A percentile compares a stretch with the other conserved stretches of the same genome.
phyloP scores from a whole-genome alignment of 2,329 filamentous ascomycete species.

The Trichoderma simmonsii region DNA sequence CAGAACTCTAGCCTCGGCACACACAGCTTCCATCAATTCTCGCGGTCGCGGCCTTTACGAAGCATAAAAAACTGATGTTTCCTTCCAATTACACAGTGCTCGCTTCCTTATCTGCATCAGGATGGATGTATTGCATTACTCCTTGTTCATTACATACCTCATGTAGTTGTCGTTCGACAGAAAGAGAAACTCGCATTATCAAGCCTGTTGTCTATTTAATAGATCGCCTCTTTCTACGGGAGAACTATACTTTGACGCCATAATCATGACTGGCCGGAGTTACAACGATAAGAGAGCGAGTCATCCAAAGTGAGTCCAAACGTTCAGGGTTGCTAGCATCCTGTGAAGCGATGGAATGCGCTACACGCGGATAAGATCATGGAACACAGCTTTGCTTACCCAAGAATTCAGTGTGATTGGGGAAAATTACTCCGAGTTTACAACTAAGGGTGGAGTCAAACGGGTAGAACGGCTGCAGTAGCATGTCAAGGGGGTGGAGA shows the following conservation, averaged over 20 bases:
- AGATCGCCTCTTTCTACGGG: neutral
- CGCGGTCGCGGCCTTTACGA: neutral
- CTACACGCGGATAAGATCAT: neutral
- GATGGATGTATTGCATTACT: neutral
- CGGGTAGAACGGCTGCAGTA: neutral
- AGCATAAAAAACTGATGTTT: neutral
- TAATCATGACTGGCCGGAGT: neutral
- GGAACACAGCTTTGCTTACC: neutral
- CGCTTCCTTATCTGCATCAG: neutral
- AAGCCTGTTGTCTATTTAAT: neutral
- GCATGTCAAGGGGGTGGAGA: neutral
- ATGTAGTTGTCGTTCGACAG: neutral
- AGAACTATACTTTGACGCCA: neutral
- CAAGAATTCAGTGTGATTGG: neutral
- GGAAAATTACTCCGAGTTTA: neutral
- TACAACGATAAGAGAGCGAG: neutral
- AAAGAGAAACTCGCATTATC: neutral
- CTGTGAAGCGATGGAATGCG: neutral
- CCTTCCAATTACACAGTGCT: neutral
- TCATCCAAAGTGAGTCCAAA: neutral
- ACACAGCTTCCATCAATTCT: neutral
- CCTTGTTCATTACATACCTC: neutral
- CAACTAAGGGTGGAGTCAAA: neutral
- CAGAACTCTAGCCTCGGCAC: neutral
- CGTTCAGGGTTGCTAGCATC: neutral